phyloP scores from a whole-genome alignment of 1,139 yeast genomes.

The Candida gigantensis region DNA sequence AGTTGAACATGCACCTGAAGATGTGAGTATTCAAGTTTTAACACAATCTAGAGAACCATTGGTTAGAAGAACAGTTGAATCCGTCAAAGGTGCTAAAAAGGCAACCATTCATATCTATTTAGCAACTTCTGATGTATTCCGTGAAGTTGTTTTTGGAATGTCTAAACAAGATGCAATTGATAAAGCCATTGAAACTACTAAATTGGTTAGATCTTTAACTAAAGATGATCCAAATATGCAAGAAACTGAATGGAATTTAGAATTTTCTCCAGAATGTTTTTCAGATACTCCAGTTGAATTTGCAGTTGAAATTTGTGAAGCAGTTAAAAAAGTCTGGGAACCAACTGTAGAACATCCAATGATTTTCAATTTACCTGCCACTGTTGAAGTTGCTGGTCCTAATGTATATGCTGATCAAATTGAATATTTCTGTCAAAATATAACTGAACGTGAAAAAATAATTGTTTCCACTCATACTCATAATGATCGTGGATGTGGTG shows the following conservation, averaged over 20 bases:
- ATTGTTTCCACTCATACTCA: constrained; percentile 93
- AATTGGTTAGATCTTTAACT: constrained; percentile 77
- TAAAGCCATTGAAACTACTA: constrained; percentile 81
- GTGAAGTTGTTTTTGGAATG: constrained; percentile 90
- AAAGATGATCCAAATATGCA: constrained; percentile 79
- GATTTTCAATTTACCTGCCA: constrained; percentile 94
- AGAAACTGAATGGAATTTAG: constrained; percentile 83
- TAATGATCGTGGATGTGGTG: constrained; percentile 97
- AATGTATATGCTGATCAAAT: constrained; percentile 96
- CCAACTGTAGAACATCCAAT: constrained; percentile 83
- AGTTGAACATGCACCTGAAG: constrained; percentile 89
- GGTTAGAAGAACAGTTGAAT: constrained; percentile 84
- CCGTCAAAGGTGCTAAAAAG: constrained; percentile 82
- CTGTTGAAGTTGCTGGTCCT: constrained; percentile 96
- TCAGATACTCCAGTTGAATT: constrained; percentile 85
- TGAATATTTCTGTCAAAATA: constrained; percentile 80
- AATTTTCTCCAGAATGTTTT: constrained; percentile 94
- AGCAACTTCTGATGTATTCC: constrained; percentile 88
- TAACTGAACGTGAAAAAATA: constrained; percentile 80
- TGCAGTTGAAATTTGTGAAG: constrained; percentile 86
- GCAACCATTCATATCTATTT: constrained; percentile 91
- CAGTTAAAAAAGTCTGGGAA: constrained; percentile 93
- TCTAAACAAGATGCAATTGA: constrained; percentile 74
- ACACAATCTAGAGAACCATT: constrained; percentile 92
- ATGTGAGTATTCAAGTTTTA: constrained; percentile 87